These are phyloP conservation scores for Chenopodium berlandieri DNA, from an alignment of 148 eudicot species.

Conservation along the genomic window DNA sequence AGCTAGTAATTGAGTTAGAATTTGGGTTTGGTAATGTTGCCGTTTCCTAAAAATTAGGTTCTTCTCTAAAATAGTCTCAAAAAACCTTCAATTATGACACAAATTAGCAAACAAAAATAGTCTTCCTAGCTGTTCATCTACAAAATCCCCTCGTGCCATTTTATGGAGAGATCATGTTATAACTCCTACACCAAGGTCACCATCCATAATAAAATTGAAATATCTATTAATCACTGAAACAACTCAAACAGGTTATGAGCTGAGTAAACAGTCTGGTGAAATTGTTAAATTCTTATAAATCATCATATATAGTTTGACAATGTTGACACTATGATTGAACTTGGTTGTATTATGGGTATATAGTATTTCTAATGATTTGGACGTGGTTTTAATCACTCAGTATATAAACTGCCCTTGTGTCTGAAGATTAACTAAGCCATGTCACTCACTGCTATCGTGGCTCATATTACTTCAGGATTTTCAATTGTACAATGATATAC, in stretches of 20 bases:
- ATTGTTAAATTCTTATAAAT: neutral
- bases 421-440: conserved; percentile 7
- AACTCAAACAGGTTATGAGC: neutral
- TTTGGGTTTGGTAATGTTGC: too few relatives aligned
- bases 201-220: neutral
- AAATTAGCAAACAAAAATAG: neutral
- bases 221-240: neutral
- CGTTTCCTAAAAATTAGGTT: too few relatives aligned
- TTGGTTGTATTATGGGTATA: neutral
- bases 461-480: neutral
- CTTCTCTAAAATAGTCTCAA: neutral
- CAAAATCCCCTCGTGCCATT: too few relatives aligned
- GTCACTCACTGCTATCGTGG: neutral
- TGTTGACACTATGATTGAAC: conserved; percentile 15
- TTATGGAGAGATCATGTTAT: too few relatives aligned
- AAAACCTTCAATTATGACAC: too few relatives aligned
- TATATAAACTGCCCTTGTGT: conserved; percentile 19
- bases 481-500: neutral
- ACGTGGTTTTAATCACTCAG: conserved; percentile 8
- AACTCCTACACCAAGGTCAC: neutral
- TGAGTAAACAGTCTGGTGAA: neutral
- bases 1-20: too few relatives aligned
- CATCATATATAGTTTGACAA: conserved; percentile 13
- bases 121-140: neutral
- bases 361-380: neutral